phyloP scores from a whole-genome alignment of 2,329 filamentous ascomycete species.

The Arthrobotrys megalospora region DNA sequence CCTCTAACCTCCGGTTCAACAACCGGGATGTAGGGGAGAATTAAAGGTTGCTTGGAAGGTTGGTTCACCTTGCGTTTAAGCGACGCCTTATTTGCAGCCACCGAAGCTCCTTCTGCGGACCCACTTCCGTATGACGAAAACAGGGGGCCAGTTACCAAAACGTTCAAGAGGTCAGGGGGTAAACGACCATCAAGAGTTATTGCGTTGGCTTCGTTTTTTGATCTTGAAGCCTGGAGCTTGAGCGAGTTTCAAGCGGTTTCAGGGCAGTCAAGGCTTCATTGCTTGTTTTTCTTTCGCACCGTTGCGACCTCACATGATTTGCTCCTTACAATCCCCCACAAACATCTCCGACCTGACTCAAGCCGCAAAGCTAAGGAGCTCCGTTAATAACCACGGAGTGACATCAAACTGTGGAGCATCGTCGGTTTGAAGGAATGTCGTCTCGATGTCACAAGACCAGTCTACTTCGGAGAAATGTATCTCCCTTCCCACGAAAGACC shows the following conservation, averaged over 20 bases:
- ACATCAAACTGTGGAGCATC: constrained; percentile 37
- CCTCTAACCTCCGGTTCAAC: constrained; percentile 48
- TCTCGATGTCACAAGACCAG: constrained; percentile 32
- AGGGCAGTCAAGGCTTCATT: constrained; percentile 44
- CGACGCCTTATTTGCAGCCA: constrained; percentile 61
- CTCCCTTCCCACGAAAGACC: not conserved
- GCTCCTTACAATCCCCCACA: constrained; percentile 40
- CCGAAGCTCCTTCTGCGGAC: constrained; percentile 20
- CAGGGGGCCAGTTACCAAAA: constrained; percentile 30
- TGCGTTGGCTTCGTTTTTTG: constrained; percentile 33
- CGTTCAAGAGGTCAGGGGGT: constrained; percentile 1
- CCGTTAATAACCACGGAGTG: constrained; percentile 23
- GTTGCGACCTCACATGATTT: constrained; percentile 51
- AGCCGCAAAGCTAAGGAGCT: constrained; percentile 48
- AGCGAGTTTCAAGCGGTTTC: constrained; percentile 61
- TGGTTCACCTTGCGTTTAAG: constrained; percentile 61
- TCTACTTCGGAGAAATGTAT: constrained; percentile 25
- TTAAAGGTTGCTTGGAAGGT: constrained; percentile 34
- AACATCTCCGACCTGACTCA: constrained; percentile 53
- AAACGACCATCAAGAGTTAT: constrained; percentile 4
- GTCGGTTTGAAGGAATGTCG: constrained; percentile 32
- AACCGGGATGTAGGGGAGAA: constrained; percentile 39
- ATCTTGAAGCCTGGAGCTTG: constrained; percentile 59
- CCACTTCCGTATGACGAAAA: constrained; percentile 54
- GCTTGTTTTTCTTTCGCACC: constrained; percentile 13